Conservation (phyloP, 1,139 yeast genomes). For the Candida tetrigidarum region DNA sequence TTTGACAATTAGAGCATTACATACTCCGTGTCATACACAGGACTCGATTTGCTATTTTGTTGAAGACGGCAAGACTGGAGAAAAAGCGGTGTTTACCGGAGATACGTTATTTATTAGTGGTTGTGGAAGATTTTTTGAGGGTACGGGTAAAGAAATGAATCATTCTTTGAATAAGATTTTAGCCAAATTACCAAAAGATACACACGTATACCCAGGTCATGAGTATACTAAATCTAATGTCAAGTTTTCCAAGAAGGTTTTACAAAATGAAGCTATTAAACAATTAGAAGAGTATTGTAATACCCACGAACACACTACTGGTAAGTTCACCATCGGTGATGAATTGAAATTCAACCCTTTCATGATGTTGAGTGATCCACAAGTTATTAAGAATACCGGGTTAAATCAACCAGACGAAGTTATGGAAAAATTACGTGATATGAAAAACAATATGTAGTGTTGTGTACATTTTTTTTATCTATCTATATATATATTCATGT, state of each 20-base stretch:
- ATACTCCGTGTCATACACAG: constrained; percentile 98
- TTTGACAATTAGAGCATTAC: constrained; percentile 76
- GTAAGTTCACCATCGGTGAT: constrained; percentile 81
- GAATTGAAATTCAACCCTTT: constrained; percentile 88
- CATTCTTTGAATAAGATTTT: constrained; percentile 61
- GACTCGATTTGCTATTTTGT: constrained; percentile 91
- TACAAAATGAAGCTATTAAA: constrained; percentile 57
- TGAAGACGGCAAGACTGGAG: constrained; percentile 60
- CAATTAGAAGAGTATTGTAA: constrained; percentile 54
- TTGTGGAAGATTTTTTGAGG: constrained; percentile 97
- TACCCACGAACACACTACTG: constrained; percentile 75
- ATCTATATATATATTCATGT: neutral
- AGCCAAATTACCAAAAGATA: constrained; percentile 65
- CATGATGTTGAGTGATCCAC: constrained; percentile 70
- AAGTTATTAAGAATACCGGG: constrained; percentile 50
- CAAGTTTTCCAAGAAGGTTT: constrained; percentile 69
- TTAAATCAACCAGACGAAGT: constrained; percentile 48
- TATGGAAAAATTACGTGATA: constrained; percentile 67
- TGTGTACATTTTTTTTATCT: too few relatives aligned
- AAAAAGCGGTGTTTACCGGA: constrained; percentile 88
- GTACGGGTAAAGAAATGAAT: constrained; percentile 82
- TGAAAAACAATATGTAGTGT: constrained; percentile 62
- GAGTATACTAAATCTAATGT: constrained; percentile 89
- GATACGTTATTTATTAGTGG: constrained; percentile 95
- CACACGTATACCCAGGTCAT: constrained; percentile 89